phyloP scores from a whole-genome alignment of 2,329 filamentous ascomycete species.

The Aspergillus proliferans region DNA sequence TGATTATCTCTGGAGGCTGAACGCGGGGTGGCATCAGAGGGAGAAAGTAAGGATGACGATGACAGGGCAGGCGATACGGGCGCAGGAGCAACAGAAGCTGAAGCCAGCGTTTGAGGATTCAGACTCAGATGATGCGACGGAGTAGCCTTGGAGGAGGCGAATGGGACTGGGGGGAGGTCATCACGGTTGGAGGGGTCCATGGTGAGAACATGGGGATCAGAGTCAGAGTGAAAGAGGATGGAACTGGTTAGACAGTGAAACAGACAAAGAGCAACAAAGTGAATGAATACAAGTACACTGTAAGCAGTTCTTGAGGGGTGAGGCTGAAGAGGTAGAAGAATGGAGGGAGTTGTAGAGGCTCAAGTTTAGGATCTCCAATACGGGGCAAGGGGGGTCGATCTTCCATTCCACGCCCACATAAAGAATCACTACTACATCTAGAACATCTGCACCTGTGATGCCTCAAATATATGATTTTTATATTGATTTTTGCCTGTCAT shows the following conservation, averaged over 20 bases:
- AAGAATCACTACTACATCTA: too few species aligned
- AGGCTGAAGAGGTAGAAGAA: too few species aligned
- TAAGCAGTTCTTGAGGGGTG: too few species aligned
- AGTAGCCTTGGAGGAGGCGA: slow-evolving; percentile 12
- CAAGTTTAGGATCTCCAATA: slow-evolving; percentile 4
- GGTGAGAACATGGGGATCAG: slow-evolving; percentile 12
- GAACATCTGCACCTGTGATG: too few species aligned
- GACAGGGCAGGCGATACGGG: slow-evolving; percentile 21
- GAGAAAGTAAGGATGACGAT: slow-evolving; percentile 20
- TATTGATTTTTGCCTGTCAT: too few species aligned
- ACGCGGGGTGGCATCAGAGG: slow-evolving; percentile 17
- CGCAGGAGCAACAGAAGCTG: slow-evolving; percentile 15
- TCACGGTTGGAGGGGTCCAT: slow-evolving; percentile 27
- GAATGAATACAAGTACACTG: background rate
- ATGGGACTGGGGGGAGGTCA: slow-evolving; percentile 15
- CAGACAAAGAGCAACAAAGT: background rate
- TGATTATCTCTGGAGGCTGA: slow-evolving; percentile 11
- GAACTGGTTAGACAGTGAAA: background rate
- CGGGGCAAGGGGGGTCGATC: slow-evolving; percentile 11
- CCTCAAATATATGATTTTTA: too few species aligned
- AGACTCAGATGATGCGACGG: slow-evolving; percentile 16
- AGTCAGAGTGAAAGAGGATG: slow-evolving; percentile 8
- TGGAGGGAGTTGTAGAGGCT: background rate
- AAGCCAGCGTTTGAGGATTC: slow-evolving; percentile 22
- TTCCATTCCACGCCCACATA: too few species aligned